A percentile compares a stretch with the other conserved stretches of the same genome.
Evolutionary conservation across 2,329 filamentous ascomycete genomes (phyloP).

Genomic region (Zasmidium citrigriseum): DNA sequence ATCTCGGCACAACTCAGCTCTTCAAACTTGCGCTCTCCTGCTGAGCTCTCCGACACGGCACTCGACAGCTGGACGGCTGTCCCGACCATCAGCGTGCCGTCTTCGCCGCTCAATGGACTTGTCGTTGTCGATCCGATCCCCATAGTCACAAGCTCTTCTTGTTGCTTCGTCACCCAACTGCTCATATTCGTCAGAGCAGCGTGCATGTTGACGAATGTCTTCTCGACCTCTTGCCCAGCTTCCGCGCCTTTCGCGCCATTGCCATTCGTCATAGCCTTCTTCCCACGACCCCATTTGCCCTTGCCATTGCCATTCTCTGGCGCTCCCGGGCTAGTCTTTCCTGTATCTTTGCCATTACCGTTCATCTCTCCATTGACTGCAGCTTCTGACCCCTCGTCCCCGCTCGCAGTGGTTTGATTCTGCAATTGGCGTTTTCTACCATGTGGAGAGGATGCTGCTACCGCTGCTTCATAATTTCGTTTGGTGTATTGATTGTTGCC

Average conservation of each 20-base stretch:
- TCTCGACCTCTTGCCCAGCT: constrained; percentile 20
- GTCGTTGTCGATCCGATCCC: neutral
- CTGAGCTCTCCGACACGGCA: constrained; percentile 2
- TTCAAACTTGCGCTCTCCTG: constrained; percentile 56
- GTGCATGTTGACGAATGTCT: constrained; percentile 29
- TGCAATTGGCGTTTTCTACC: constrained; percentile 28
- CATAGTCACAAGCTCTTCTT: constrained; percentile 9
- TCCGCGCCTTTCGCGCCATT: constrained; percentile 16
- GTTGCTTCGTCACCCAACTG: constrained; percentile 17
- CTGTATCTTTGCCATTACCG: constrained; percentile 13
- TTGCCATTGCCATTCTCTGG: constrained; percentile 41
- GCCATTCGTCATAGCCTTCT: constrained; percentile 34
- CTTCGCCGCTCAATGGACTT: constrained; percentile 2
- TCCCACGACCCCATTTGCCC: constrained; percentile 31
- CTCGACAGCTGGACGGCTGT: constrained; percentile 1
- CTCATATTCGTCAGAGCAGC: constrained; percentile 20
- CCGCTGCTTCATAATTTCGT: constrained; percentile 45
- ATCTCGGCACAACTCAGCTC: constrained; percentile 79
- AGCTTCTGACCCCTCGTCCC: constrained; percentile 26
- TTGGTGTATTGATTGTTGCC: constrained; percentile 83
- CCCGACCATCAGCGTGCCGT: neutral
- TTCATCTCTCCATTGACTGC: constrained; percentile 44
- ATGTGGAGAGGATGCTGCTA: constrained; percentile 52
- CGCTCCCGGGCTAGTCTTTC: constrained; percentile 41
- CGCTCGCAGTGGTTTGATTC: constrained; percentile 32